Conservation (phyloP, 1,139 yeast species). For the Candida smagusa region DNA sequence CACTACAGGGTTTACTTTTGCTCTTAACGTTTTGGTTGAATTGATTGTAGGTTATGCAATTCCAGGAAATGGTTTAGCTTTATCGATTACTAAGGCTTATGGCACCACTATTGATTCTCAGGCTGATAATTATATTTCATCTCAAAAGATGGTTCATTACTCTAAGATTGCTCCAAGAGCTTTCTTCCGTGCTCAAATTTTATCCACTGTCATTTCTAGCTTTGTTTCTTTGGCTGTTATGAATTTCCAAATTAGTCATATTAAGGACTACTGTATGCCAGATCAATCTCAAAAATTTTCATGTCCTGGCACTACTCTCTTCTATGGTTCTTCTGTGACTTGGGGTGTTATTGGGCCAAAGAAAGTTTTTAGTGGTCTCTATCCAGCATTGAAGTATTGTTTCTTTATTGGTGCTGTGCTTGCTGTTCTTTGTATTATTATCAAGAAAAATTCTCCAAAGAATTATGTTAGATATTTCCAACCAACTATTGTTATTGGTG, state of each 20-base stretch:
- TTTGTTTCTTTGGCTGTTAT: constrained; percentile 52
- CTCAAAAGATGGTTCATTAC: constrained; percentile 61
- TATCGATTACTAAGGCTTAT: constrained; percentile 34
- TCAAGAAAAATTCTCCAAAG: constrained; percentile 20
- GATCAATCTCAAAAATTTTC: constrained; percentile 40
- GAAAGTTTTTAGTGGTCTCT: constrained; percentile 44
- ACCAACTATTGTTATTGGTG: constrained; percentile 18
- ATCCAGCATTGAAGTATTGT: constrained; percentile 48
- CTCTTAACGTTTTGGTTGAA: constrained; percentile 38
- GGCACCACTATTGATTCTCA: constrained; percentile 51
- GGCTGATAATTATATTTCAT: constrained; percentile 54
- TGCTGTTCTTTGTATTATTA: constrained; percentile 29
- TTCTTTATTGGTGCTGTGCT: constrained; percentile 45
- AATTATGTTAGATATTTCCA: constrained; percentile 14
- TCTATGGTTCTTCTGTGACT: constrained; percentile 54
- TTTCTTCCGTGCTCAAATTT: constrained; percentile 54
- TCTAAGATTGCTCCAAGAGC: constrained; percentile 60
- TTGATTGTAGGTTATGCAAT: constrained; percentile 38
- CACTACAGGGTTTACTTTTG: constrained; percentile 36
- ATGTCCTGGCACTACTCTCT: constrained; percentile 47
- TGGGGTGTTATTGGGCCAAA: constrained; percentile 70
- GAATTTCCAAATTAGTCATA: constrained; percentile 48
- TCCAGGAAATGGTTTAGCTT: constrained; percentile 38
- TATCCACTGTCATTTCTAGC: constrained; percentile 40
- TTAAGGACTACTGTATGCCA: constrained; percentile 45